These are phyloP conservation scores for Cutaneotrichosporon sp. DNA, from an alignment of 1,284 basidiomycete genomes.

Conservation along the genomic window DNA sequence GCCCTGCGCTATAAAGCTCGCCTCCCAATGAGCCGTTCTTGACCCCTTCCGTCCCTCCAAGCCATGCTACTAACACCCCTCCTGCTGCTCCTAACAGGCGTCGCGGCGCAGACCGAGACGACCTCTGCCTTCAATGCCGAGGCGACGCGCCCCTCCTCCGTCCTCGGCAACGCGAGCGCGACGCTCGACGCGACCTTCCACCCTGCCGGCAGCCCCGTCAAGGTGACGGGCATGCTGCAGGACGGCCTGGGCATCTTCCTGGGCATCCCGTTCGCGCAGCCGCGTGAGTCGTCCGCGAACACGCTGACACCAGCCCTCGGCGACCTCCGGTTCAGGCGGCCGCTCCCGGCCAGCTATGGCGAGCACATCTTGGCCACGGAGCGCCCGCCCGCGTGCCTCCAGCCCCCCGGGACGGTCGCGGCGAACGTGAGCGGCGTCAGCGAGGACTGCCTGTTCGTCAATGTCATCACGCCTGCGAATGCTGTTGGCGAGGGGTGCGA, in stretches of 20 bases:
- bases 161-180: not conserved
- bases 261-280: conserved; percentile 19
- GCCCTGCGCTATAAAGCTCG: no score
- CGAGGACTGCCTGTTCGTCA: conserved; percentile 55
- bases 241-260: conserved; percentile 9
- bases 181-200: not conserved
- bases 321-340: conserved; percentile 54
- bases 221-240: not conserved
- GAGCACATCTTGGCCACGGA: conserved; percentile 31
- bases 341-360: conserved; percentile 28
- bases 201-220: not conserved
- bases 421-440: conserved; percentile 27
- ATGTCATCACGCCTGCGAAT: conserved; percentile 42
- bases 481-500: not conserved
- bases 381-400: conserved; percentile 39
- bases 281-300: conserved; percentile 17
- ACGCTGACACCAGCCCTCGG: conserved; percentile 55
- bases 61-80: not conserved
- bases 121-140: not conserved
- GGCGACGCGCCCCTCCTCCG: not conserved
- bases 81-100: not conserved
- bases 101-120: not conserved
- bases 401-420: conserved; percentile 18
- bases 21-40: no score
- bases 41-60: no score